These are phyloP conservation scores for Lolium perenne DNA, from an alignment of 176 grass and related monocot species.

Conservation along the genomic window DNA sequence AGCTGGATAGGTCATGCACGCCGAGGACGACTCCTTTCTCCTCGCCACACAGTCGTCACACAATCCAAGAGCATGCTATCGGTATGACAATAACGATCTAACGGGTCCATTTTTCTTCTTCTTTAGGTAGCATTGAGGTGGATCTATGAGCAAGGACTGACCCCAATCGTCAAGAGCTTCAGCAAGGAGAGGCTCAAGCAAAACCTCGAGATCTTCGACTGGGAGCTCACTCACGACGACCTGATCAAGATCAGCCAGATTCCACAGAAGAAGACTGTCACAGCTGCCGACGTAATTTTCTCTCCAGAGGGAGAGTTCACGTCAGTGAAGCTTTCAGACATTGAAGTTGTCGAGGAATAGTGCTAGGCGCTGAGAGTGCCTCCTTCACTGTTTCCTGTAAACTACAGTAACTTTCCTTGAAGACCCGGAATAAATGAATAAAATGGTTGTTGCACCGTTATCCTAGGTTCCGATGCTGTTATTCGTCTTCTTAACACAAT, in stretches of 20 bases:
- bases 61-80: no score
- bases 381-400: no score
- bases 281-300: not conserved
- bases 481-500: no score
- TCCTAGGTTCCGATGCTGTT: no score
- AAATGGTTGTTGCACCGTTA: no score
- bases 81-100: not conserved
- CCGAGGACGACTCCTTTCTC: no score
- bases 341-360: not conserved
- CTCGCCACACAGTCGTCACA: no score
- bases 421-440: no score
- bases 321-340: not conserved
- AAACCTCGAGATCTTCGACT: constrained; percentile 78
- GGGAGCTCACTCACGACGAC: constrained; percentile 64
- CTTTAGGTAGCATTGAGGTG: constrained; percentile 67
- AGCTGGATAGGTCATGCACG: no score
- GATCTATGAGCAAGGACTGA: constrained; percentile 60
- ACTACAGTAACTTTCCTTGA: not conserved
- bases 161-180: constrained; percentile 57
- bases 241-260: constrained; percentile 39
- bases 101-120: not conserved
- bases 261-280: constrained; percentile 45
- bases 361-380: not conserved
- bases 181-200: constrained; percentile 63
- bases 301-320: not conserved